phyloP scores from a whole-genome alignment of 352 stramenopile species.

The Thraustochytrium sp. region DNA sequence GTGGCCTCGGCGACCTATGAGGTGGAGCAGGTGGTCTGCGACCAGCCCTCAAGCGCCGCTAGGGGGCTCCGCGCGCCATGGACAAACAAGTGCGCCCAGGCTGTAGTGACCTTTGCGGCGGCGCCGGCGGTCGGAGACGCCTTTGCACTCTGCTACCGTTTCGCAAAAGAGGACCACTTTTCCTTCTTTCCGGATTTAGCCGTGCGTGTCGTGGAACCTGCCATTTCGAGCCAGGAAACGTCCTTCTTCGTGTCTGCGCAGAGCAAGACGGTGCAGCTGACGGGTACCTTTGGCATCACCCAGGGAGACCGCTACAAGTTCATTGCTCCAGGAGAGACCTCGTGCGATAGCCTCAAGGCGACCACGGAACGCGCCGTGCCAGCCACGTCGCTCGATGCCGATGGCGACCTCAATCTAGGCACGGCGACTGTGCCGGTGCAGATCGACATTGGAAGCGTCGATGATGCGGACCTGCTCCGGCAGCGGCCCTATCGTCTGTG shows the following conservation, averaged over 20 bases:
- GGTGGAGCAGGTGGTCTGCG: neutral
- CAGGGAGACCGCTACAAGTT: neutral
- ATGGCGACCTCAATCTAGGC: neutral
- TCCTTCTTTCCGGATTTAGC: neutral
- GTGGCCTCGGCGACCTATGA: neutral
- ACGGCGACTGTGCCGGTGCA: neutral
- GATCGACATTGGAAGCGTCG: neutral
- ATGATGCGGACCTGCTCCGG: neutral
- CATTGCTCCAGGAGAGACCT: neutral
- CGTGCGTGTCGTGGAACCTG: neutral
- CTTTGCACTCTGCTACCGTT: neutral
- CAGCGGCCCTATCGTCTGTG: neutral
- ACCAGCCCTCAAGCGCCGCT: neutral
- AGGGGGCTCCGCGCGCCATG: neutral
- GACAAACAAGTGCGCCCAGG: neutral
- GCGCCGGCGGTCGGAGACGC: neutral
- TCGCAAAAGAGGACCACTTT: neutral
- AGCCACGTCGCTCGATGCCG: neutral
- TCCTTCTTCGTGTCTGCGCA: neutral
- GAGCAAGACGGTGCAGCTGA: neutral
- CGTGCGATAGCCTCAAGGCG: neutral
- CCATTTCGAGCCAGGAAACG: neutral
- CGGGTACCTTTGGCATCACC: neutral
- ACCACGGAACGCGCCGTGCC: neutral
- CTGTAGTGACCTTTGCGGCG: neutral